Evolutionary conservation across 192 early-diverging fungal species (phyloP).

Genomic region (Podila epigama): DNA sequence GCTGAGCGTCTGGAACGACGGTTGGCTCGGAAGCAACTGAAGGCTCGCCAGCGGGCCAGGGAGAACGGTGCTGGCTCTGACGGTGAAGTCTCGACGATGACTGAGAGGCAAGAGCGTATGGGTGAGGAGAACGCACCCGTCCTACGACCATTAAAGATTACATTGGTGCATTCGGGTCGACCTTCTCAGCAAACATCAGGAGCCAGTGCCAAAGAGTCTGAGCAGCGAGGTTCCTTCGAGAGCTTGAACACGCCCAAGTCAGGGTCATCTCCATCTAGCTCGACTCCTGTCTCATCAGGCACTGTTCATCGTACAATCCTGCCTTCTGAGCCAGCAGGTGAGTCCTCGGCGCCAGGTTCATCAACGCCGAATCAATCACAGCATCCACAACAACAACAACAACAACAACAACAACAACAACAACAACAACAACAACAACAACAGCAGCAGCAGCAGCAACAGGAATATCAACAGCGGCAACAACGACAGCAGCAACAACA

Average conservation of each 20-base stretch:
- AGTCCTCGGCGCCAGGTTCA: background rate
- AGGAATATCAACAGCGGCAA: background rate
- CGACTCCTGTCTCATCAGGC: background rate
- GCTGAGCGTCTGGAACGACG: conserved; percentile 25
- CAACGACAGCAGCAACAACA: background rate
- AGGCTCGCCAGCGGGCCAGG: conserved; percentile 10
- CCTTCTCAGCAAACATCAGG: no score
- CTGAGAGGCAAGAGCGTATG: background rate
- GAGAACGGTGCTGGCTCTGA: conserved; percentile 8
- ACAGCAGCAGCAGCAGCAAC: background rate
- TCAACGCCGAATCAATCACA: background rate
- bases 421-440: no score
- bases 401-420: background rate
- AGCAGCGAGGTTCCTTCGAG: background rate
- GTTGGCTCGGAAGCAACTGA: conserved; percentile 20
- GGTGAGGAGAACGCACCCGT: background rate
- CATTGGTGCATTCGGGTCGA: conserved; percentile 34
- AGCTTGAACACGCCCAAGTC: background rate
- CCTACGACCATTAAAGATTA: conserved; percentile 28
- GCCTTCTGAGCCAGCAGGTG: conserved; percentile 1
- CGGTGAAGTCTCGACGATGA: background rate
- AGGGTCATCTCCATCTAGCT: background rate
- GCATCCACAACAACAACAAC: background rate
- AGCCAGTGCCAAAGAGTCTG: background rate
- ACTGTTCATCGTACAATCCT: conserved; percentile 12